Conservation (phyloP, 225 moss, liverwort and hornwort species). For the Pseudoscleropodium purum region DNA sequence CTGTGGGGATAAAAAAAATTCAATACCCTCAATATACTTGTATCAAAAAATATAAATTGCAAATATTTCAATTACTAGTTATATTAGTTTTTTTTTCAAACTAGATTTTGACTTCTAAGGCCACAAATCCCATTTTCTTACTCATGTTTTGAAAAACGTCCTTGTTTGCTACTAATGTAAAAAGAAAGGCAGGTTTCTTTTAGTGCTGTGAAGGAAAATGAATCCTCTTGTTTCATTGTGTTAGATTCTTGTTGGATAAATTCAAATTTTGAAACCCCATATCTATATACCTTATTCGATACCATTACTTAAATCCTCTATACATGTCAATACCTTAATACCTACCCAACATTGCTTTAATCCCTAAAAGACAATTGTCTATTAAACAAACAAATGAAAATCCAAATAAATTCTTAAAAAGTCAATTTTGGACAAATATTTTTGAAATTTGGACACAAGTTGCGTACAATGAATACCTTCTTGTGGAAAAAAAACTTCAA, state of each 20-base stretch:
- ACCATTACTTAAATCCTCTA: rapidly evolving
- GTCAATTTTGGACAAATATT: background rate
- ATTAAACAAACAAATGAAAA: too few species aligned
- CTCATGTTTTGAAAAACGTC: too few species aligned
- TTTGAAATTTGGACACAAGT: background rate
- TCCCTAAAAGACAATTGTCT: too few species aligned
- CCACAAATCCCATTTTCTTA: too few species aligned
- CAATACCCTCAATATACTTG: background rate
- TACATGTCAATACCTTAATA: background rate
- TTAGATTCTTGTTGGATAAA: rapidly evolving
- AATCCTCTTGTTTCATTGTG: too few species aligned
- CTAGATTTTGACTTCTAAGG: too few species aligned
- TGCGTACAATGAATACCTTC: background rate
- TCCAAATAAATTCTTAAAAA: rapidly evolving
- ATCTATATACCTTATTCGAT: rapidly evolving
- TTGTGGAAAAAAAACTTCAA: background rate
- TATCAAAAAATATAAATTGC: background rate
- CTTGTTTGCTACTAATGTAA: too few species aligned
- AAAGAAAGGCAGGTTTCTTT: too few species aligned
- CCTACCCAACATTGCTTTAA: too few species aligned
- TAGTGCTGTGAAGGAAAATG: too few species aligned
- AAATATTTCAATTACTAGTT: background rate
- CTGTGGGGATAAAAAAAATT: background rate
- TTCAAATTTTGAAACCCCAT: too few species aligned
- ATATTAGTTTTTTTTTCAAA: background rate